Evolutionary conservation across 1,139 yeast species (phyloP), one percentile per base, ranked within the genome.

Genomic region (Geotrichum fermentans): DNA sequence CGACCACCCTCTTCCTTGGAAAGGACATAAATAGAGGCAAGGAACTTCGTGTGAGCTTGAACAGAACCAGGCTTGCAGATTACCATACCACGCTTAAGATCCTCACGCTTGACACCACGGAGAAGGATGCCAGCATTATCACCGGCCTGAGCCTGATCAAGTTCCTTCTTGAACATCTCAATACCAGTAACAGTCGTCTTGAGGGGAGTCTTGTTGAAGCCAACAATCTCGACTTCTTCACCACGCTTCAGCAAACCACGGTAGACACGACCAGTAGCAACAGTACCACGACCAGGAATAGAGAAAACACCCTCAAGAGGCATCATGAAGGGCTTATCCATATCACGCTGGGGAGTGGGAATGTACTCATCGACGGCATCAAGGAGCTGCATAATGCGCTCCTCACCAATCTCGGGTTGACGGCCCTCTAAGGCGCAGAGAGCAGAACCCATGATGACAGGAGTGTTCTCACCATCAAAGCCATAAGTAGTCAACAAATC

Each of bases 1-100:
- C 99, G 92, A 66, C 99, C 99, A 79, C 98, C 98, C 77, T 92
- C 99, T 70, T 92, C 98, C 73, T 88, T 84, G 67, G 95, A 79
- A 70, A 94, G 79, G 59, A 90, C 82, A 73, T 92, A 92, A 68
- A 92, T 74, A 48, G 98, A 90, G 56, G 96, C 94, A 69, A 92
- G 80, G 77, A 92, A 81, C 76, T 87, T 89, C 72, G 84, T 82
- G 82, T 90, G 96, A 55, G 98, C 86, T 72, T 87, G 82, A 64
- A 90, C 87, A 58, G 95, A 75, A 59, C 88, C 90, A 62, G 96
- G 92, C 77, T 89, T 89, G 65, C 95, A 84, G 66, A 90, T 76
- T 61, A 92, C 95, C 97, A 92, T 92, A 75, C 98, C 98, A 77
- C 98, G 88, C 73, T 80, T 79, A 62, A 92, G 78, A 67, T 92